Percentiles rank a stretch among this genome's conserved stretches.
phyloP scores from a whole-genome alignment of 257 asterid species.

The Solanum ahanhuiri region DNA sequence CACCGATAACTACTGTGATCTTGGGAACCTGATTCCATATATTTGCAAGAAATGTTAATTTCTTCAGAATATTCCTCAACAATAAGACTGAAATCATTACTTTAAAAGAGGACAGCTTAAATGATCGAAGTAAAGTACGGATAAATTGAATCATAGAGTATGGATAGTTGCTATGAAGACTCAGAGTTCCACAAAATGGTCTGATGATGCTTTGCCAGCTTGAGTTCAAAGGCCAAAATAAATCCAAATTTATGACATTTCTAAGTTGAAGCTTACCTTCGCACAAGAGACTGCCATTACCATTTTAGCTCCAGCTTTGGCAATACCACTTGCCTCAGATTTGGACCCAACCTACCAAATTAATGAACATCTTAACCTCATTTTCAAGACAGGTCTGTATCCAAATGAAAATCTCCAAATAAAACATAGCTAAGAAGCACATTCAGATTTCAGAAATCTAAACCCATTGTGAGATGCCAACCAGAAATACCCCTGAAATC shows the following conservation, averaged over 20 bases:
- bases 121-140: background rate
- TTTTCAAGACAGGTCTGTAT: background rate
- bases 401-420: background rate
- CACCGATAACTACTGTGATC: conserved; percentile 76
- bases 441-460: background rate
- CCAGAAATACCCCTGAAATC: background rate
- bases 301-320: conserved; percentile 99
- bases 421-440: background rate
- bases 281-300: conserved; percentile 99
- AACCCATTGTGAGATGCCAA: background rate
- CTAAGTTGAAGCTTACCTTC: conserved; percentile 40
- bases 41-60: conserved; percentile 1
- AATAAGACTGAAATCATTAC: background rate
- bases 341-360: conserved; percentile 85
- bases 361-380: background rate
- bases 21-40: conserved; percentile 64
- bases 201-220: background rate
- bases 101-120: background rate
- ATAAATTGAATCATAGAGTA: background rate
- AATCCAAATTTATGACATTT: background rate
- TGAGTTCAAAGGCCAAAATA: background rate
- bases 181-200: background rate
- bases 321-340: conserved; percentile 96
- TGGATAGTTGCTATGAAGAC: background rate
- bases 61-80: background rate